Conservation (phyloP, 257 asterid genomes). For the Verbascum thapsus region DNA sequence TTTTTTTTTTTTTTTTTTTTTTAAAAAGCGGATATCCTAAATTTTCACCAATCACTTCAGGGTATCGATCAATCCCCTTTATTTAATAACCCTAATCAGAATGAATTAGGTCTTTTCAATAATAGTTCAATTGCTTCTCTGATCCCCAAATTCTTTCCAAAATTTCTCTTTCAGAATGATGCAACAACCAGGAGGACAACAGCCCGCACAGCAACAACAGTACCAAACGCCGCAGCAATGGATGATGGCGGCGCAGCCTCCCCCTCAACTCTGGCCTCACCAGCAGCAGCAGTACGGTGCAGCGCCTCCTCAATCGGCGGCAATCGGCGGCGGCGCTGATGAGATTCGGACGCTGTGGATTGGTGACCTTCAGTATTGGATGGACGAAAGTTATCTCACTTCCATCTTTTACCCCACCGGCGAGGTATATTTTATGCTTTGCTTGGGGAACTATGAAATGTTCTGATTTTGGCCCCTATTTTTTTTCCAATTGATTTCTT, state of each 20-base stretch:
- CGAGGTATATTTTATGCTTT: constrained; percentile 46
- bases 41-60: too few relatives aligned
- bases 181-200: constrained; percentile 86
- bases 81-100: too few relatives aligned
- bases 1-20: too few relatives aligned
- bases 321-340: constrained; percentile 39
- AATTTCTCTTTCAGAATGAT: constrained; percentile 43
- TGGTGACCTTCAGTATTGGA: constrained; percentile 90
- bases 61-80: too few relatives aligned
- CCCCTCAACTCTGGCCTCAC: constrained; percentile 44
- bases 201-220: constrained; percentile 57
- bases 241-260: constrained; percentile 50
- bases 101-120: too few relatives aligned
- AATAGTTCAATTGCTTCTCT: too few relatives aligned
- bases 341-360: constrained; percentile 89
- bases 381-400: constrained; percentile 78
- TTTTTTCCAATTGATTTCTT: background rate
- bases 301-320: constrained; percentile 27
- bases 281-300: constrained; percentile 60
- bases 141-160: too few relatives aligned
- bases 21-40: too few relatives aligned
- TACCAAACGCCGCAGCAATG: constrained; percentile 50
- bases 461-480: background rate
- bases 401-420: constrained; percentile 67
- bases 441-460: background rate